A percentile compares a stretch with the other conserved stretches of the same genome.
Conservation (phyloP, 805 yeast species). For the Candida koratica region DNA sequence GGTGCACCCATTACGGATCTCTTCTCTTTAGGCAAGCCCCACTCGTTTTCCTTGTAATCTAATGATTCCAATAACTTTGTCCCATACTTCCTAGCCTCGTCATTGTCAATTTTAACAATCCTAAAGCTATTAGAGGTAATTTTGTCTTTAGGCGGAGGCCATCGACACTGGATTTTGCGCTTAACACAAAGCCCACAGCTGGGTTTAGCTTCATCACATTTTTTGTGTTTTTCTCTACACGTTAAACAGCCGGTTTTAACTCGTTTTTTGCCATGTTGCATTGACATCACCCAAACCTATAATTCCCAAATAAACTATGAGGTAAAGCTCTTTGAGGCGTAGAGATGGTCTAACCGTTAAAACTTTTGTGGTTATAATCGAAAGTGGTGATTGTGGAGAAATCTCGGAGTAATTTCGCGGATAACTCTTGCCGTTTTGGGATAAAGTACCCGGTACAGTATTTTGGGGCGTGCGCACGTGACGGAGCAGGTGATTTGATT, state of each 20-base stretch:
- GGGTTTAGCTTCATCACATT: slow-evolving; percentile 18
- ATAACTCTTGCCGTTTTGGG: too few relatives aligned
- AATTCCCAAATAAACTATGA: too few relatives aligned
- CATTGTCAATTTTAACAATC: slow-evolving; percentile 8
- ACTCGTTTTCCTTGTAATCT: slow-evolving; percentile 5
- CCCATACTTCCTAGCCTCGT: slow-evolving; percentile 8
- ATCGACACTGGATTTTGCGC: slow-evolving; percentile 11
- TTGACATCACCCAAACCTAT: too few relatives aligned
- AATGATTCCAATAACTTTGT: slow-evolving; percentile 10
- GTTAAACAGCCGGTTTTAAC: slow-evolving; percentile 17
- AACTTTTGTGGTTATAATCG: neutral
- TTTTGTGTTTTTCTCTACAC: slow-evolving; percentile 17
- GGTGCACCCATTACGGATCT: neutral
- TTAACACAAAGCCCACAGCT: slow-evolving; percentile 15
- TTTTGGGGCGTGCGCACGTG: too few relatives aligned
- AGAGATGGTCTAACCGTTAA: too few relatives aligned
- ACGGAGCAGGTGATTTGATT: too few relatives aligned
- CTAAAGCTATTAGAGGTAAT: slow-evolving; percentile 11
- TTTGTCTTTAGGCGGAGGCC: slow-evolving; percentile 12
- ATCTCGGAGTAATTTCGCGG: slow-evolving; percentile 4
- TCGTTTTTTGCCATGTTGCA: slow-evolving; percentile 8
- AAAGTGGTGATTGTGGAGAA: slow-evolving; percentile 4
- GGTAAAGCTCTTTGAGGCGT: too few relatives aligned
- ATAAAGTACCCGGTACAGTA: too few relatives aligned
- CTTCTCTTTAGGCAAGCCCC: slow-evolving; percentile 1